Evolutionary conservation across 495 filamentous ascomycete genomes (phyloP).

Genomic region (Talaromyces stipitatus): DNA sequence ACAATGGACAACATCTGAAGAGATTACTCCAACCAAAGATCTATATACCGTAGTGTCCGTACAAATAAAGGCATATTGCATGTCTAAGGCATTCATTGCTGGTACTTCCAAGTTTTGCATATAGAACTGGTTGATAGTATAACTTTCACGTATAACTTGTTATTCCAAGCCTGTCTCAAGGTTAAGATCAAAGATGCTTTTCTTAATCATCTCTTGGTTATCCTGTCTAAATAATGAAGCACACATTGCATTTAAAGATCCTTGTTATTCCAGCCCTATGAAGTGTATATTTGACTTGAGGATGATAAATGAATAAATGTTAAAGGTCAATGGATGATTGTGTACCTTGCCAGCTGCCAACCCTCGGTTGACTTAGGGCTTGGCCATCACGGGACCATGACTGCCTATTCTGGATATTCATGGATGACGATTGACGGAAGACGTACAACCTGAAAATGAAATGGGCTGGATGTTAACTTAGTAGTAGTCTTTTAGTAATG

Average conservation of each 20-base stretch:
- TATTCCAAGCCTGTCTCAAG: too few species aligned
- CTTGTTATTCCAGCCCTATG: background rate
- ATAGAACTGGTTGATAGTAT: background rate
- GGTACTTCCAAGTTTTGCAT: background rate
- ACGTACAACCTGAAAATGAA: too few species aligned
- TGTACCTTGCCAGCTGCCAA: background rate
- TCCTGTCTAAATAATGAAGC: too few species aligned
- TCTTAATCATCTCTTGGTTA: too few species aligned
- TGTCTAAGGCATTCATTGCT: background rate
- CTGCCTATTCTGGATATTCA: background rate
- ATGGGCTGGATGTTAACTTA: too few species aligned
- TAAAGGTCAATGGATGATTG: background rate
- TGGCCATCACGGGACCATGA: background rate
- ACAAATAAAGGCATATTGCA: too few species aligned
- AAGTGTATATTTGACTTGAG: background rate
- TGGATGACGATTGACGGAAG: background rate
- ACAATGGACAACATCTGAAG: background rate
- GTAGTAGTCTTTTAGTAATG: too few species aligned
- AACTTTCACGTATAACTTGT: too few species aligned
- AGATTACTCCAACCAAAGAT: background rate
- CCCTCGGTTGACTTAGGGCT: background rate
- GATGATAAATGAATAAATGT: background rate
- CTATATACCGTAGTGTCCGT: too few species aligned
- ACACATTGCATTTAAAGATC: background rate
- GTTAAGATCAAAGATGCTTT: too few species aligned